Evolutionary conservation across 331 rosid species (phyloP), one percentile per base, ranked within the genome.

Genomic region (Prunus yedoensis): DNA sequence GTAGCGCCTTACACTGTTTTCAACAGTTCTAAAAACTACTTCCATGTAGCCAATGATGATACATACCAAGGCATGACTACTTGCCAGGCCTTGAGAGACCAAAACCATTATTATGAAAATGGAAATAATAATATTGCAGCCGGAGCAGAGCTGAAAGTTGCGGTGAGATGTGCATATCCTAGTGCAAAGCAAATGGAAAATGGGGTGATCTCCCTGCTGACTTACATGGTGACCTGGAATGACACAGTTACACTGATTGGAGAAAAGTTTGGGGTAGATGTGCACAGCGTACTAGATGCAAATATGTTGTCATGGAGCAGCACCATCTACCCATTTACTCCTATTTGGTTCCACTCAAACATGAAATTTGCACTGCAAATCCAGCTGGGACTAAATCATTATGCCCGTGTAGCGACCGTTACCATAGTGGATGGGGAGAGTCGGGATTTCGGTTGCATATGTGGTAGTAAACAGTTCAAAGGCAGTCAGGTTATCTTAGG

Each of bases 11-110:
- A 32, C 38, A 32, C 38, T 32, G 38, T 32, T 32, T 32, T 32
- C 38, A 32, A 32, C 7, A 32, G 38, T 32, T 4, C 1, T 4
- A 4, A 32, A 32, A 4, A 32, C 5, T 32, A 32, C 38, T 32
- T 4, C 38, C 4, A 32, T 4, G 38, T 32, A 56, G 88, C 82
- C 0, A 49, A 13, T n/a, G n/a, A n/a, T n/a, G 23, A 21, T 21
- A 79, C 75, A 18, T 89, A 66, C 82, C 87, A 86, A 74, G 86
- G 91, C 65, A 70, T 89, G 27, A 71, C 88, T 16, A 89, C 89
- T 1, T 89, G 89, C 27, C 89, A 81, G 18, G 87, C 91, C 14
- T 0, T 86, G 79, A 69, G 59, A 60, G 86, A 86, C 5, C 93
- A 89, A 67, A 89, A 89, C 13, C 75, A 81, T 57, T 86, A 86